Evolutionary conservation across 805 yeast species (phyloP).

Genomic region (Maudiozyma pseudohumilis): DNA sequence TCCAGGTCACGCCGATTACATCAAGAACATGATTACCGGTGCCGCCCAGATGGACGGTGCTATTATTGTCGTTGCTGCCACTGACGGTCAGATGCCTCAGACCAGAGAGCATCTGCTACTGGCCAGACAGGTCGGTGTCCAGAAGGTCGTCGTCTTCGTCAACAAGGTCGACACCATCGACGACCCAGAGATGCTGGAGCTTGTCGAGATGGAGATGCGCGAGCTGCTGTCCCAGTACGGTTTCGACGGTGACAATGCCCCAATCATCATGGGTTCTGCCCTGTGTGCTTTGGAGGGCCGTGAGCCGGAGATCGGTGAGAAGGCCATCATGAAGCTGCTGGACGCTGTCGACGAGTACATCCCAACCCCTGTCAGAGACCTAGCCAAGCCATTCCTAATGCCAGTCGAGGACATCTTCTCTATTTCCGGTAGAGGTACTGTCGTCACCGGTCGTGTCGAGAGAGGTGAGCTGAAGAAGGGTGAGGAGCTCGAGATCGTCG

Average conservation of each 20-base stretch:
- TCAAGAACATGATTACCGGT: slow-evolving; percentile 98
- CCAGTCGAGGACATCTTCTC: slow-evolving; percentile 97
- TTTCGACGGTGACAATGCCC: slow-evolving; percentile 96
- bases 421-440: slow-evolving; percentile 99
- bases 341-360: slow-evolving; percentile 89
- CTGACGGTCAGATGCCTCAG: slow-evolving; percentile 99
- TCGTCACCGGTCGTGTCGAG: slow-evolving; percentile 97
- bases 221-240: slow-evolving; percentile 86
- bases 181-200: slow-evolving; percentile 98
- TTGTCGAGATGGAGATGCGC: slow-evolving; percentile 99
- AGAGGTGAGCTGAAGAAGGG: slow-evolving; percentile 97
- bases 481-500: slow-evolving; percentile 96
- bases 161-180: slow-evolving; percentile 97
- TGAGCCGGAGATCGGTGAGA: slow-evolving; percentile 83
- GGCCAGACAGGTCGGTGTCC: slow-evolving; percentile 99
- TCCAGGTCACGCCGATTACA: slow-evolving; percentile 98
- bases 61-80: slow-evolving; percentile 96
- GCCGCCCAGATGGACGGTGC: slow-evolving; percentile 99
- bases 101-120: slow-evolving; percentile 97
- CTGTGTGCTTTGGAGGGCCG: slow-evolving; percentile 86
- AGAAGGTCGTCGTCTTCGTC: slow-evolving; percentile 91
- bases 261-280: slow-evolving; percentile 98
- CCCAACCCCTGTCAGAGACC: slow-evolving; percentile 94
- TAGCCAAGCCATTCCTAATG: slow-evolving; percentile 92
- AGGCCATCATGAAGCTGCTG: slow-evolving; percentile 74